Evolutionary conservation across 495 filamentous ascomycete genomes (phyloP), one percentile per base, ranked within the genome.

Genomic region (Collariella sp.): DNA sequence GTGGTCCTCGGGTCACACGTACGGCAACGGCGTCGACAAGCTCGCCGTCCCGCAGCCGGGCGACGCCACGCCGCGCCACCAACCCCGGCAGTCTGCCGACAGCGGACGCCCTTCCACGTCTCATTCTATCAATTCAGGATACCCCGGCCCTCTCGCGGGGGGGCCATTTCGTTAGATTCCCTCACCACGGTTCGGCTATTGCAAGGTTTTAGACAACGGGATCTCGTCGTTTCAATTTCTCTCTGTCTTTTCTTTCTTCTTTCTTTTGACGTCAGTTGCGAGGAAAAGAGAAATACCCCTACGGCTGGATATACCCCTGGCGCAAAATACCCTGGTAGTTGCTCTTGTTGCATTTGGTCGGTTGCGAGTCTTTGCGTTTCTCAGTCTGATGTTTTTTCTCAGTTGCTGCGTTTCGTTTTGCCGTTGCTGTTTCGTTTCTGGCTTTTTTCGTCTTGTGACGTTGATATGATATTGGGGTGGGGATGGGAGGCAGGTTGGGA

Each of bases 51-150:
- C 82, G 58, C 82, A 85, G 56, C 71, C 77, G 35, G 87, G 88
- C 61, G 88, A 94, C 70, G 79, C 80, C 58, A 93, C 88, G 22
- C 86, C 88, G 41, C 87, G 83, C 69, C 86, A 91, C 75, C 79
- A 83, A 65, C 81, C 83, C 61, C 84, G 88, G 68, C 81, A 82
- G 62, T 91, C 87, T 69, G 85, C 84, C 70, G 88, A 94, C 70
- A 90, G 86, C 79, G 88, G 88, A 76, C 88, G 88, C 61, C 88
- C 88, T 67, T 88, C 85, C 64, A 94, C 88, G 75, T 91, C 87
- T 77, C 87, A 93, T 86, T 94, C 88, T 77, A 86, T 82, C 58
- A 79, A 79, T 84, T 88, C 86, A 82, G 86, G 85, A 89, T 90
- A 90, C 86, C 86, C 86, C 80, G 86, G 83, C 78, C 86, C 86